phyloP scores from a whole-genome alignment of 108 stramenopile genomes.

The Epipyxis sp. region DNA sequence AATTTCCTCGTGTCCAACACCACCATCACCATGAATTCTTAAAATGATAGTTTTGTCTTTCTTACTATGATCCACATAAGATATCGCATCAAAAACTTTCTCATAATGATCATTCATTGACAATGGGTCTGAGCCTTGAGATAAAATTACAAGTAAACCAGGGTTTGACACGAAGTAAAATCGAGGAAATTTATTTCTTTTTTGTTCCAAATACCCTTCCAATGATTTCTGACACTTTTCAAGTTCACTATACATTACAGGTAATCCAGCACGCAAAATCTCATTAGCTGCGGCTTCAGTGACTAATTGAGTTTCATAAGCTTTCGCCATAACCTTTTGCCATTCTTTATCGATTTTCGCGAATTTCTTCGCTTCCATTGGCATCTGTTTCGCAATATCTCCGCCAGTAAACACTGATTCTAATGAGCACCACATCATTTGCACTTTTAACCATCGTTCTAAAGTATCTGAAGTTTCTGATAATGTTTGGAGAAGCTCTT shows the following conservation, averaged over 20 bases:
- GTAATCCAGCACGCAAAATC: slow-evolving; percentile 63
- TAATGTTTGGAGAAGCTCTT: slow-evolving; percentile 66
- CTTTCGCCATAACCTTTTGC: slow-evolving; percentile 75
- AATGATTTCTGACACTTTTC: slow-evolving; percentile 86
- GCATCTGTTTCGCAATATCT: slow-evolving; percentile 85
- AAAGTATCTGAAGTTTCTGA: slow-evolving; percentile 80
- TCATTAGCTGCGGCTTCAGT: slow-evolving; percentile 73
- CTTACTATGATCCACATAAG: slow-evolving; percentile 77
- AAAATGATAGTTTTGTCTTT: slow-evolving; percentile 77
- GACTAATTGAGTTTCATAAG: slow-evolving; percentile 68
- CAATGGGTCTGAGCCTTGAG: slow-evolving; percentile 80
- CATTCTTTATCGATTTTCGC: slow-evolving; percentile 85
- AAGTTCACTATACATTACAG: slow-evolving; percentile 78
- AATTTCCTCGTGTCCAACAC: slow-evolving; percentile 68
- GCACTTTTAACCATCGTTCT: slow-evolving; percentile 81
- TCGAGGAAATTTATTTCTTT: slow-evolving; percentile 81
- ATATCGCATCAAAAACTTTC: slow-evolving; percentile 73
- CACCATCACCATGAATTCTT: slow-evolving; percentile 68
- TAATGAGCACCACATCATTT: slow-evolving; percentile 82
- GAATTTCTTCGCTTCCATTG: slow-evolving; percentile 84
- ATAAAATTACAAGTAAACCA: slow-evolving; percentile 76
- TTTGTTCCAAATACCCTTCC: slow-evolving; percentile 83
- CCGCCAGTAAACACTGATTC: slow-evolving; percentile 85
- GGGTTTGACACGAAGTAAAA: slow-evolving; percentile 88
- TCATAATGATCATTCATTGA: slow-evolving; percentile 88